Percentiles rank a stretch among this genome's conserved stretches.
These are phyloP conservation scores for Ogataea polymorpha DNA, from an alignment of 805 yeast species.

Conservation along the genomic window DNA sequence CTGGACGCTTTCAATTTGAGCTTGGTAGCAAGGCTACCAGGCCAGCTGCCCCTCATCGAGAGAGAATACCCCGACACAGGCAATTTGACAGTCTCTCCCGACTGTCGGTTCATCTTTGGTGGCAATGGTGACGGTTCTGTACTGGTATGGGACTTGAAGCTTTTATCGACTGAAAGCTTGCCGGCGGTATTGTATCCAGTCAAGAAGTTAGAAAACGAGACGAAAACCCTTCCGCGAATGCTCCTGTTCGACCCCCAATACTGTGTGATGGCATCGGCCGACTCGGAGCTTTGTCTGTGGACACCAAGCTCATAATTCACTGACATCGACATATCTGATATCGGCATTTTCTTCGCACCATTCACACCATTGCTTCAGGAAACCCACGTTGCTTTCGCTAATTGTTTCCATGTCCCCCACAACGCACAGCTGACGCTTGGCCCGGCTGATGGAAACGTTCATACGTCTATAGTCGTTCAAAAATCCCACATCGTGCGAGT, in stretches of 20 bases:
- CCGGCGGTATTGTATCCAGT: constrained; percentile 19
- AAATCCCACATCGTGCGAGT: constrained; percentile 71
- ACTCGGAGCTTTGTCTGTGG: constrained; percentile 48
- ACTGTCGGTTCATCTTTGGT: constrained; percentile 58
- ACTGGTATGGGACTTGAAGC: constrained; percentile 47
- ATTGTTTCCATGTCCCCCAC: constrained; percentile 84
- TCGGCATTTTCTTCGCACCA: constrained; percentile 70
- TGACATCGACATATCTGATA: constrained; percentile 60
- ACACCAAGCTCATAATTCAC: constrained; percentile 30
- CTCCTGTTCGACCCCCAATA: constrained; percentile 60
- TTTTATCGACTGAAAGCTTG: constrained; percentile 1
- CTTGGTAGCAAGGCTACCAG: constrained; percentile 37
- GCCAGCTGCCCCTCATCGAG: constrained; percentile 39
- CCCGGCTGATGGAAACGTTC: constrained; percentile 92
- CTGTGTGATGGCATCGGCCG: constrained; percentile 63
- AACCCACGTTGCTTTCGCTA: constrained; percentile 40
- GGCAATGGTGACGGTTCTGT: constrained; percentile 57
- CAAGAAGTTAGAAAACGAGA: constrained; percentile 12
- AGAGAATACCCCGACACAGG: constrained; percentile 47
- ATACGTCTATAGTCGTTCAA: constrained; percentile 73
- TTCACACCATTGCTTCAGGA: constrained; percentile 61
- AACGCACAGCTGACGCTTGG: constrained; percentile 78
- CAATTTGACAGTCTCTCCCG: constrained; percentile 60
- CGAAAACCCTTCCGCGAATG: constrained; percentile 42
- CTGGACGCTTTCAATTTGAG: constrained; percentile 14